Evolutionary conservation across 768 basidiomycete genomes (phyloP).

Genomic region (Chalciporus sphaerocephalus): DNA sequence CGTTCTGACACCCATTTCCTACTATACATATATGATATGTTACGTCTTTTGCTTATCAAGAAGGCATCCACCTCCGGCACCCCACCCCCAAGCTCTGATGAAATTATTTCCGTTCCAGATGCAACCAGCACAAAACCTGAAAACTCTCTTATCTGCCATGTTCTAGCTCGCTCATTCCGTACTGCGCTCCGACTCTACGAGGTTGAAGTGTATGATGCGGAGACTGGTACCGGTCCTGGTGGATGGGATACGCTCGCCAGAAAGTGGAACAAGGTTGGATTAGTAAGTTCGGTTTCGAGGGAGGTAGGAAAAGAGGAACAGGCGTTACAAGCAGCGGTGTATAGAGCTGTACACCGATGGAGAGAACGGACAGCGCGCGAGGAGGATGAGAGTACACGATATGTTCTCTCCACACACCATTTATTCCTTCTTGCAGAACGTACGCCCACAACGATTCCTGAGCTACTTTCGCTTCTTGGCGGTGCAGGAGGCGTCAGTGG

Average conservation of each 20-base stretch:
- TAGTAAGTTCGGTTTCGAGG: conserved; percentile 25
- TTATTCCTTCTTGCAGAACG: conserved; percentile 71
- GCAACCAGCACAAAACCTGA: conserved; percentile 16
- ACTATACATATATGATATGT: conserved; percentile 85
- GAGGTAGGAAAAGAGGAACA: conserved; percentile 33
- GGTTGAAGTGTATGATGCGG: conserved; percentile 64
- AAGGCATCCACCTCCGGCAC: conserved; percentile 40
- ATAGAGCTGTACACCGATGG: conserved; percentile 75
- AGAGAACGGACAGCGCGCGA: conserved; percentile 72
- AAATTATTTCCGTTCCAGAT: conserved; percentile 2
- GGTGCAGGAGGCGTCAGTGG: conserved; percentile 12
- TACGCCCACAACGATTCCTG: conserved; percentile 61
- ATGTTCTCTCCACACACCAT: conserved; percentile 70
- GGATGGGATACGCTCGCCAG: conserved; percentile 78
- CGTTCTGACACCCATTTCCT: conserved; percentile 96
- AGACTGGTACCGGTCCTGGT: conserved; percentile 55
- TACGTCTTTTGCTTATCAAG: conserved; percentile 84
- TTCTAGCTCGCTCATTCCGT: conserved; percentile 67
- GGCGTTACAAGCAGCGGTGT: conserved; percentile 56
- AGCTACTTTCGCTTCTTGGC: conserved; percentile 55
- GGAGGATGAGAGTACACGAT: conserved; percentile 83
- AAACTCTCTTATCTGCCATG: conserved; percentile 51
- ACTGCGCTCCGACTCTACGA: conserved; percentile 72
- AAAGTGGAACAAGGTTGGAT: conserved; percentile 74
- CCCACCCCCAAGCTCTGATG: conserved; percentile 18